phyloP scores from a whole-genome alignment of 106 monocot genomes.

The Gastrodia elata region DNA sequence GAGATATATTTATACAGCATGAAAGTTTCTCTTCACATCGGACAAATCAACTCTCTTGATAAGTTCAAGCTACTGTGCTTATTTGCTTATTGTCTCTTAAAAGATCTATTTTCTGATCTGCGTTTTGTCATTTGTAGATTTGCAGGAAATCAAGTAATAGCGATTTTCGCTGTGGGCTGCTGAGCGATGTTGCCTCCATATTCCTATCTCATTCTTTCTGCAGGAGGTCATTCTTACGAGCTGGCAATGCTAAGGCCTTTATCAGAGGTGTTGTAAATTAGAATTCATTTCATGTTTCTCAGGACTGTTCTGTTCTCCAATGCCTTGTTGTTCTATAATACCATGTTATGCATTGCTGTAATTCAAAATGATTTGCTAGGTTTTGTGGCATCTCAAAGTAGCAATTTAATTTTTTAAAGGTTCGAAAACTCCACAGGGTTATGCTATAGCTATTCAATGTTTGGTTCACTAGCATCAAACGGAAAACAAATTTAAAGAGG shows the following conservation, averaged over 20 bases:
- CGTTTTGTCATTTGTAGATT: constrained; percentile 29
- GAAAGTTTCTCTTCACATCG: neutral
- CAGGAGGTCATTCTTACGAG: constrained; percentile 53
- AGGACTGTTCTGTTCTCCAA: too few species aligned
- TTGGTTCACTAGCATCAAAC: too few species aligned
- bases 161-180: constrained; percentile 41
- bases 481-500: too few species aligned
- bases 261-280: constrained; percentile 42
- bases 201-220: constrained; percentile 58
- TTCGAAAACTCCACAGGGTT: too few species aligned
- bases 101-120: neutral
- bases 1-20: neutral
- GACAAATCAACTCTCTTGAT: neutral
- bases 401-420: too few species aligned
- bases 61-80: neutral
- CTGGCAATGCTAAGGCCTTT: constrained; percentile 54
- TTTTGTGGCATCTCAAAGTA: too few species aligned
- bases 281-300: neutral
- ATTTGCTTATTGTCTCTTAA: neutral
- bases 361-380: too few species aligned
- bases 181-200: constrained; percentile 61
- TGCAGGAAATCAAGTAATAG: constrained; percentile 47
- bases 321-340: too few species aligned
- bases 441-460: too few species aligned
- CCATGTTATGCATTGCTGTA: too few species aligned